These are phyloP conservation scores for Albifimbria verrucaria DNA, from an alignment of 2,329 filamentous ascomycete genomes.

Conservation along the genomic window DNA sequence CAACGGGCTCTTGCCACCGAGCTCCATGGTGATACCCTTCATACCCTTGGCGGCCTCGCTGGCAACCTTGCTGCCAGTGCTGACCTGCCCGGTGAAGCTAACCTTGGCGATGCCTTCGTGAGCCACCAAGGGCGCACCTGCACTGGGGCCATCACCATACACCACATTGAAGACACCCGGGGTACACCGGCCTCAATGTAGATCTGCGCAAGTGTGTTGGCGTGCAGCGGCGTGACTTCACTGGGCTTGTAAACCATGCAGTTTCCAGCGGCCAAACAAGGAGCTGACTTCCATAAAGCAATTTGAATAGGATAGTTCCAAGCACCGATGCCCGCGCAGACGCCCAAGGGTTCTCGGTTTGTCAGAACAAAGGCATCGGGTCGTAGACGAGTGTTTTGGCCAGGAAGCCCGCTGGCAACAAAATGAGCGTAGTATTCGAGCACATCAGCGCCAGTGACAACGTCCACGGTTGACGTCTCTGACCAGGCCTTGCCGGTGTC, in stretches of 20 bases:
- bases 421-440: conserved; percentile 84
- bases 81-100: conserved; percentile 84
- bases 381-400: conserved; percentile 71
- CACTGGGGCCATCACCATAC: conserved; percentile 69
- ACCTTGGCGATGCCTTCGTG: conserved; percentile 78
- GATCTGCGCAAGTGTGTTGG: conserved; percentile 68
- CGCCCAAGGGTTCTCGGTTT: conserved; percentile 75
- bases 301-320: conserved; percentile 95
- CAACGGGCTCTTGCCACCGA: conserved; percentile 82
- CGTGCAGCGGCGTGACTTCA: conserved; percentile 84
- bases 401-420: conserved; percentile 75
- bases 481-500: conserved; percentile 85
- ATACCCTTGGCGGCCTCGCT: conserved; percentile 70
- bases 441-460: conserved; percentile 79
- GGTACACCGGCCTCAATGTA: conserved; percentile 78
- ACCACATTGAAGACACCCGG: conserved; percentile 85
- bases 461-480: conserved; percentile 80
- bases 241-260: conserved; percentile 91
- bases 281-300: conserved; percentile 83
- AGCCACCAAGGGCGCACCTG: conserved; percentile 70
- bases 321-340: conserved; percentile 82
- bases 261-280: conserved; percentile 81
- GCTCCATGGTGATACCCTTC: conserved; percentile 91
- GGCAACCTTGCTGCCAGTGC: conserved; percentile 79
- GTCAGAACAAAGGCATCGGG: conserved; percentile 80